phyloP scores from a whole-genome alignment of 257 asterid genomes.

The Jacaranda mimosifolia region DNA sequence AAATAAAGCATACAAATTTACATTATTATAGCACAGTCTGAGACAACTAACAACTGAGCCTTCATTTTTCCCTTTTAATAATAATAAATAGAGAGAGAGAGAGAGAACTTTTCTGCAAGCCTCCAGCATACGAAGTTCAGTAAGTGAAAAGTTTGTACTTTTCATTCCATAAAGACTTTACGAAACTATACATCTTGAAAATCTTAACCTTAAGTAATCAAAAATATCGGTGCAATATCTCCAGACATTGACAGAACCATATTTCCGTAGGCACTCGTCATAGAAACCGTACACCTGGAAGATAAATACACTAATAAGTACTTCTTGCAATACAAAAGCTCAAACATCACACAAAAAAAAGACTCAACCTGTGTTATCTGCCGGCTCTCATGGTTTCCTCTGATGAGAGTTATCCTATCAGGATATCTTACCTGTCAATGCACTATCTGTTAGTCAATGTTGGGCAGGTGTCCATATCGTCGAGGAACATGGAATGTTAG shows the following conservation, averaged over 20 bases:
- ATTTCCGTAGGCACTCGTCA: slow-evolving; percentile 96
- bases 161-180: slow-evolving; percentile 23
- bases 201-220: slow-evolving; percentile 86
- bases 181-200: slow-evolving; percentile 25
- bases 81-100: too few relatives aligned
- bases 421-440: slow-evolving; percentile 90
- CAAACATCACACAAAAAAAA: not conserved
- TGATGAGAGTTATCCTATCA: slow-evolving; percentile 92
- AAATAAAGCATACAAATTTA: slow-evolving; percentile 18
- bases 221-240: slow-evolving; percentile 98
- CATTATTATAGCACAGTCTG: slow-evolving; percentile 13
- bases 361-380: slow-evolving; percentile 93
- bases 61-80: not conserved
- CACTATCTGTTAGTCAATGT: slow-evolving; percentile 37
- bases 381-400: slow-evolving; percentile 99
- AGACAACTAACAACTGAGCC: slow-evolving; percentile 11
- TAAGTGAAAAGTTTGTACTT: slow-evolving; percentile 3
- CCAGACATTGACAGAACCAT: slow-evolving; percentile 96
- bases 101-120: too few relatives aligned
- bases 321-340: slow-evolving; percentile 24
- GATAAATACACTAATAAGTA: slow-evolving; percentile 34
- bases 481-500: slow-evolving; percentile 15
- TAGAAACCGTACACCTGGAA: slow-evolving; percentile 96
- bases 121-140: slow-evolving; percentile 20
- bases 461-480: slow-evolving; percentile 18